Percentiles rank a stretch among this genome's conserved stretches.
phyloP scores from a whole-genome alignment of 2,329 filamentous ascomycete genomes.

The Cucurbitaria berberidis region DNA sequence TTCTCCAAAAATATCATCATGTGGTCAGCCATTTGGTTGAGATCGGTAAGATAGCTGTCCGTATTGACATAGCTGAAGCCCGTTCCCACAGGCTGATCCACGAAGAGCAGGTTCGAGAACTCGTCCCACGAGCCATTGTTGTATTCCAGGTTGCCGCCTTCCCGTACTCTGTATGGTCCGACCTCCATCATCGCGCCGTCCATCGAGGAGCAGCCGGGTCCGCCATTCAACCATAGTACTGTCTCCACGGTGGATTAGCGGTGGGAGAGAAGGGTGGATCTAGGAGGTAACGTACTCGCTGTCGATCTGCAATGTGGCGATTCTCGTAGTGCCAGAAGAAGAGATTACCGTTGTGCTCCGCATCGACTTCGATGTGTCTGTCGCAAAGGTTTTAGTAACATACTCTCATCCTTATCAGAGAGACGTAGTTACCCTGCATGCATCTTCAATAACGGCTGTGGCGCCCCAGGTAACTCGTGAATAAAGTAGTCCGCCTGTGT shows the following conservation, averaged over 20 bases:
- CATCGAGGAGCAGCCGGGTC: conserved; percentile 95
- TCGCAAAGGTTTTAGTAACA: conserved; percentile 7
- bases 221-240: conserved; percentile 96
- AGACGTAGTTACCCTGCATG: conserved; percentile 80
- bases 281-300: conserved; percentile 64
- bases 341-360: conserved; percentile 85
- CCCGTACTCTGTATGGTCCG: conserved; percentile 85
- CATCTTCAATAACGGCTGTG: conserved; percentile 87
- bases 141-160: conserved; percentile 72
- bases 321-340: conserved; percentile 99
- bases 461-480: conserved; percentile 80
- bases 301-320: conserved; percentile 88
- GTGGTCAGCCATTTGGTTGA: conserved; percentile 87
- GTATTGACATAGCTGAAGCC: conserved; percentile 96
- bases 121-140: conserved; percentile 99
- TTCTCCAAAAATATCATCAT: conserved; percentile 90
- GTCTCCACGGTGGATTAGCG: background rate
- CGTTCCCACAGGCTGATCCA: conserved; percentile 95
- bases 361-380: conserved; percentile 89
- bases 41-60: conserved; percentile 81
- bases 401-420: background rate
- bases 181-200: conserved; percentile 97
- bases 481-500: conserved; percentile 89
- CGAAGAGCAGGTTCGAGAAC: conserved; percentile 95
- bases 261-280: background rate